Evolutionary conservation across 441 rosid genomes (phyloP).

Genomic region (Euphorbia corollata): DNA sequence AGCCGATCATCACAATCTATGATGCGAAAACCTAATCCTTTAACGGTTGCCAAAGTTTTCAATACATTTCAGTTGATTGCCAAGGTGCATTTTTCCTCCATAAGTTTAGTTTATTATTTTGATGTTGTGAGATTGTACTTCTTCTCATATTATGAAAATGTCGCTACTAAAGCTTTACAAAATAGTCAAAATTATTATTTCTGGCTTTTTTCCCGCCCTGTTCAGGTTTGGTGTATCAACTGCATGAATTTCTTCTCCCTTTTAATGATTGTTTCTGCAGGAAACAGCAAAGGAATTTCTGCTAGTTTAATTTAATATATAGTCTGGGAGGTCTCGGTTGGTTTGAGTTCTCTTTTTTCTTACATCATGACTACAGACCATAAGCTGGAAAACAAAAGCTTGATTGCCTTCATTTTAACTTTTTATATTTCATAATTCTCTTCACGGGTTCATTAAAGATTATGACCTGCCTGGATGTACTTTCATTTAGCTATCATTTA

Average conservation of each 20-base stretch:
- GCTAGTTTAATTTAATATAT: not conserved
- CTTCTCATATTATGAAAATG: not conserved
- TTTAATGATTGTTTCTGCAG: not conserved
- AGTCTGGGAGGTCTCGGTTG: not conserved
- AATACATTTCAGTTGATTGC: slow-evolving; percentile 64
- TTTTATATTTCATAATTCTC: not conserved
- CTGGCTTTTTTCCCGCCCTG: not conserved
- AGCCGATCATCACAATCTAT: slow-evolving; percentile 83
- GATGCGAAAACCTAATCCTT: slow-evolving; percentile 80
- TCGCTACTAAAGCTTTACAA: not conserved
- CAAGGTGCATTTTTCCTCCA: slow-evolving; percentile 42
- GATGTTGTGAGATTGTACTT: not conserved
- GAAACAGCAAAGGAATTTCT: not conserved
- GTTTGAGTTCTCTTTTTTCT: not conserved
- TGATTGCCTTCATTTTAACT: not conserved
- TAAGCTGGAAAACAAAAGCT: not conserved
- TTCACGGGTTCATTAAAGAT: not conserved
- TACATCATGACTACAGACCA: not conserved
- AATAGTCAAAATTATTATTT: not conserved
- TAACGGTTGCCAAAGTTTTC: slow-evolving; percentile 73
- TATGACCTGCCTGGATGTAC: not conserved
- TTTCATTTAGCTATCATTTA: not conserved
- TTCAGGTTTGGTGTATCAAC: not conserved
- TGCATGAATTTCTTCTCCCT: not conserved
- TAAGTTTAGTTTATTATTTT: not conserved